phyloP scores from a whole-genome alignment of 1,284 basidiomycete genomes.

The Cutaneotrichosporon cavernicola region DNA sequence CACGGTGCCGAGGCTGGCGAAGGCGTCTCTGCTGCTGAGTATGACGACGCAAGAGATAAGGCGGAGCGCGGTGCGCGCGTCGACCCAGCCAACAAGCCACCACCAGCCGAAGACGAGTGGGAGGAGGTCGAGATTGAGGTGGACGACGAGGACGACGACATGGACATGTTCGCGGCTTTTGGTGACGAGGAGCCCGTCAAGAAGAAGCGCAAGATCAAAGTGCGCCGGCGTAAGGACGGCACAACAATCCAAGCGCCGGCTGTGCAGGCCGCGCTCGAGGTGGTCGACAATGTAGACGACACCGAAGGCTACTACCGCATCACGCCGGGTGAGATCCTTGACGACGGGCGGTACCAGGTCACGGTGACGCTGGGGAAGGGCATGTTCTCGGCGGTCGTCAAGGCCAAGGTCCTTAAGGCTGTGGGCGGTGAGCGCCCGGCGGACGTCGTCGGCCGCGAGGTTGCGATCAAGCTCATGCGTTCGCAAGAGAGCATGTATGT shows the following conservation, averaged over 20 bases:
- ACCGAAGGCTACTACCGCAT: conserved; percentile 93
- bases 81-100: conserved; percentile 1
- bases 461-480: conserved; percentile 96
- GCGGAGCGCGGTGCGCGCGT: conserved; percentile 3
- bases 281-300: conserved; percentile 58
- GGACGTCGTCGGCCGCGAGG: conserved; percentile 64
- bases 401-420: conserved; percentile 76
- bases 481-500: conserved; percentile 98
- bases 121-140: conserved; percentile 63
- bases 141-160: conserved; percentile 62
- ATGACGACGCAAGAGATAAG: conserved; percentile 71
- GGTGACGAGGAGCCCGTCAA: conserved; percentile 59
- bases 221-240: conserved; percentile 61
- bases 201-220: conserved; percentile 57
- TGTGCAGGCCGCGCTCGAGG: conserved; percentile 46
- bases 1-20: conserved; percentile 19
- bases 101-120: conserved; percentile 42
- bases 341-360: conserved; percentile 88
- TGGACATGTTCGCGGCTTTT: conserved; percentile 85
- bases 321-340: conserved; percentile 91
- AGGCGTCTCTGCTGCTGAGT: conserved; percentile 76
- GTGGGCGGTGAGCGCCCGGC: conserved; percentile 60
- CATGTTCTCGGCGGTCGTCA: conserved; percentile 97
- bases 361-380: conserved; percentile 93
- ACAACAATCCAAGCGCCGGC: conserved; percentile 67